Evolutionary conservation across 768 basidiomycete species (phyloP).

Genomic region (Cystofilobasidium ferigula): DNA sequence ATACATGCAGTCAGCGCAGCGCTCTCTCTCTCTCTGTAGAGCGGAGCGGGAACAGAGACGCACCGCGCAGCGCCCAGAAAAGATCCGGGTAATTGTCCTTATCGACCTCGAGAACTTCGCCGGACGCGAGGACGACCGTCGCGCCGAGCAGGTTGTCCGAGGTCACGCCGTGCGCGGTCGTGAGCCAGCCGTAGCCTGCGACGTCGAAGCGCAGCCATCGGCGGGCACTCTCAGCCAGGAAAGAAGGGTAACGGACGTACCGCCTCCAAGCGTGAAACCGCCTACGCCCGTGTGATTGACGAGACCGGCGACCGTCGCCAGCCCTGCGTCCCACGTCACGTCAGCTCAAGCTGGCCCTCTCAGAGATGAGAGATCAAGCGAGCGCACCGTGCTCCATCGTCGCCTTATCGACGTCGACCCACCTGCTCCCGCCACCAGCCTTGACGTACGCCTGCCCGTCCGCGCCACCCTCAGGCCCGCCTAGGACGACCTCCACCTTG

Average conservation of each 20-base stretch:
- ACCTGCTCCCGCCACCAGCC: neutral
- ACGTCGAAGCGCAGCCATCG: neutral
- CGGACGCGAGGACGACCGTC: slow-evolving; percentile 4
- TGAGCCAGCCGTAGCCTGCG: slow-evolving; percentile 6
- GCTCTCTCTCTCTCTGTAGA: too few species aligned
- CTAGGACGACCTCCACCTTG: neutral
- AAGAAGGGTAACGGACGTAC: neutral
- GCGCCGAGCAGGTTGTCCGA: slow-evolving; percentile 11
- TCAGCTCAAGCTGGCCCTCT: neutral
- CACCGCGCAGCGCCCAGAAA: slow-evolving; percentile 13
- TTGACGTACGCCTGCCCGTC: slow-evolving; percentile 13
- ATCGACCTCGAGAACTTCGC: slow-evolving; percentile 6
- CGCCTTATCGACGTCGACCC: neutral
- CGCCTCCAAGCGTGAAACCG: slow-evolving; percentile 7
- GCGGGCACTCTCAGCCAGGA: neutral
- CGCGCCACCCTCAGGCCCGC: neutral
- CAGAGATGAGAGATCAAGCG: neutral
- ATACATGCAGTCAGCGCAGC: too few species aligned
- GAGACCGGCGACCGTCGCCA: neutral
- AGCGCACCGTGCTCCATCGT: neutral
- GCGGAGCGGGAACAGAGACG: neutral
- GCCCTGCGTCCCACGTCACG: neutral
- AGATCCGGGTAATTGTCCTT: neutral
- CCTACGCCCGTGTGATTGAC: slow-evolving; percentile 2
- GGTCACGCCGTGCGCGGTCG: neutral